Percentiles rank a stretch among this genome's conserved stretches.
phyloP scores from a whole-genome alignment of 768 basidiomycete species.

The Hebeloma cylindrosporum region DNA sequence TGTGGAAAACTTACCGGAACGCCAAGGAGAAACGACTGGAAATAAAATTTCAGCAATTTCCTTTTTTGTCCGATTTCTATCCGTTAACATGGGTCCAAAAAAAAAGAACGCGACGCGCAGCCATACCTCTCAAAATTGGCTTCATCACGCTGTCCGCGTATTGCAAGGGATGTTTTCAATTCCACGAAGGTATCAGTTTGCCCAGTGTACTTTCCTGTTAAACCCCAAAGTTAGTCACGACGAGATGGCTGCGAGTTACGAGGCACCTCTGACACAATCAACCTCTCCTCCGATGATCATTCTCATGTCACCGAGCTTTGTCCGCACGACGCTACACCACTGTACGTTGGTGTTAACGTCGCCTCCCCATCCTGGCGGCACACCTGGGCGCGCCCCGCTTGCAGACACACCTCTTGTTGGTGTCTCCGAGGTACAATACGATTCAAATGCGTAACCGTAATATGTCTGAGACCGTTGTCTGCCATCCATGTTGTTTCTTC shows the following conservation, averaged over 20 bases:
- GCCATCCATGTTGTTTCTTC: conserved; percentile 65
- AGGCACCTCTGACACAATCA: conserved; percentile 78
- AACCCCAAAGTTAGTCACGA: conserved; percentile 12
- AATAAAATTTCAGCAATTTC: conserved; percentile 90
- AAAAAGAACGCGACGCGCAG: conserved; percentile 10
- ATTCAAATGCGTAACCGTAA: conserved; percentile 89
- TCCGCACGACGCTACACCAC: conserved; percentile 89
- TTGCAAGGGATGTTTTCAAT: conserved; percentile 80
- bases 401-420: conserved; percentile 29
- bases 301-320: conserved; percentile 70
- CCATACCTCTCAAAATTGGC: conserved; percentile 74
- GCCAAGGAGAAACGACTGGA: conserved; percentile 88
- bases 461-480: conserved; percentile 67
- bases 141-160: conserved; percentile 64
- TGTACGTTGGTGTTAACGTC: conserved; percentile 87
- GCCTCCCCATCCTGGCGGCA: conserved; percentile 66
- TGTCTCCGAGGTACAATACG: conserved; percentile 69
- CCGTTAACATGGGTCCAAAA: conserved; percentile 6
- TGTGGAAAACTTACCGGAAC: conserved; percentile 63
- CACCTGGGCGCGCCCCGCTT: conserved; percentile 20
- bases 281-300: conserved; percentile 88
- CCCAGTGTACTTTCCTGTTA: conserved; percentile 58
- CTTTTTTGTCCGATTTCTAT: conserved; percentile 36
- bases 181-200: conserved; percentile 75
- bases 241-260: background rate